A percentile compares a stretch with the other conserved stretches of the same genome.
phyloP scores from a whole-genome alignment of 140 eudicot species.

The Flaveria floridana region DNA sequence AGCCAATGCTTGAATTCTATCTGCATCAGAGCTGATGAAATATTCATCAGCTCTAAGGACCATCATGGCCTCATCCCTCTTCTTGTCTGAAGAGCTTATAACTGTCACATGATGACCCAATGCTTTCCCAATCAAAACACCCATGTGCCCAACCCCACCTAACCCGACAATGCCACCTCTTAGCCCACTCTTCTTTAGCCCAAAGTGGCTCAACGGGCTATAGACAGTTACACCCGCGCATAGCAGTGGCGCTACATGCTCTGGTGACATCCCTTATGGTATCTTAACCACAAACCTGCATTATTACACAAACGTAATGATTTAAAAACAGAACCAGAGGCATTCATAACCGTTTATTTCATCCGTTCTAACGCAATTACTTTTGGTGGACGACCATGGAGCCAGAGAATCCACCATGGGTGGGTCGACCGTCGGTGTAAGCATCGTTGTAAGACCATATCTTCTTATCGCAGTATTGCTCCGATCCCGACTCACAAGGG shows the following conservation, averaged over 20 bases:
- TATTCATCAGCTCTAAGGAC: constrained; percentile 35
- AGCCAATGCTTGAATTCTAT: background rate
- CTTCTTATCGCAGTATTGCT: constrained; percentile 79
- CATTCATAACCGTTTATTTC: background rate
- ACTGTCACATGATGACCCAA: constrained; percentile 37
- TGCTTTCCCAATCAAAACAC: constrained; percentile 38
- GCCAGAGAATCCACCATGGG: constrained; percentile 72
- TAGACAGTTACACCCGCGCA: constrained; percentile 43
- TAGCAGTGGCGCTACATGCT: constrained; percentile 36
- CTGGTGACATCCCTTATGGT: constrained; percentile 31
- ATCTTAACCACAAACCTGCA: constrained; percentile 29
- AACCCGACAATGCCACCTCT: constrained; percentile 35
- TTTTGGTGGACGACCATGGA: constrained; percentile 67
- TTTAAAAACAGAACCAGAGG: background rate
- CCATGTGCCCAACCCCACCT: constrained; percentile 44
- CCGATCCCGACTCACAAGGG: constrained; percentile 53
- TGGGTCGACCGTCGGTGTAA: constrained; percentile 71
- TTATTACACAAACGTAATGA: background rate
- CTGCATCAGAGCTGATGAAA: constrained; percentile 23
- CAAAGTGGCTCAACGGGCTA: constrained; percentile 32
- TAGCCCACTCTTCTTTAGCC: constrained; percentile 31
- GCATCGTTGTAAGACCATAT: constrained; percentile 72
- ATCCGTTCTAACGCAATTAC: constrained; percentile 28
- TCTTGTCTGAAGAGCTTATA: constrained; percentile 32
- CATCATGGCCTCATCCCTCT: constrained; percentile 34